Evolutionary conservation across 2,329 filamentous ascomycete genomes (phyloP).

Genomic region (Corinectria fuckeliana): DNA sequence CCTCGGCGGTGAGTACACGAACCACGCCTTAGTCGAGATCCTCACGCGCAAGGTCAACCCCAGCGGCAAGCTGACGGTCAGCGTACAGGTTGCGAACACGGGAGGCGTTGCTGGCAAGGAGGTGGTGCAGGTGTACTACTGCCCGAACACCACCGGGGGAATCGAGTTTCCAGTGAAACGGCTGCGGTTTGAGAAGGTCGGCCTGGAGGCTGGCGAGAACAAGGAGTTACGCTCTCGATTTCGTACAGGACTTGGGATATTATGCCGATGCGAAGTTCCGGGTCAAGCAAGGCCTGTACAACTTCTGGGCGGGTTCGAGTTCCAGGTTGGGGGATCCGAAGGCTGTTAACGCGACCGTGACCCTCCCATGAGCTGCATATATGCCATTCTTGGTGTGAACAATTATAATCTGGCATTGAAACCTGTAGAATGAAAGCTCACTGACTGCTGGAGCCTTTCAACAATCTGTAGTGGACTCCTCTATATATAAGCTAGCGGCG

Average conservation of each 20-base stretch:
- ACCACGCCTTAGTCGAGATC: slow-evolving; percentile 66
- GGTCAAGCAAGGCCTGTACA: slow-evolving; percentile 35
- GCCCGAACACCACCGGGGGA: slow-evolving; percentile 53
- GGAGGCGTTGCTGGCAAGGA: slow-evolving; percentile 57
- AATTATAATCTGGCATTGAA: no score
- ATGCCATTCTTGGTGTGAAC: no score
- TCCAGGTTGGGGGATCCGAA: slow-evolving; percentile 32
- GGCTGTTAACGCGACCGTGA: slow-evolving; percentile 24
- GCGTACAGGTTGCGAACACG: slow-evolving; percentile 63
- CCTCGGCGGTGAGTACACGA: slow-evolving; percentile 69
- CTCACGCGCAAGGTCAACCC: slow-evolving; percentile 69
- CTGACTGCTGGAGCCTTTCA: no score
- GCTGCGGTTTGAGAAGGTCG: slow-evolving; percentile 66
- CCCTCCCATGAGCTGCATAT: no score
- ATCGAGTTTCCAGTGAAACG: slow-evolving; percentile 61
- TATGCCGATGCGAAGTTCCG: slow-evolving; percentile 36
- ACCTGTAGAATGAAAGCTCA: no score
- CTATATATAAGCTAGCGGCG: background rate
- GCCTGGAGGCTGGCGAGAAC: slow-evolving; percentile 60
- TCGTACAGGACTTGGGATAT: slow-evolving; percentile 38
- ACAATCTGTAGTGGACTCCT: no score
- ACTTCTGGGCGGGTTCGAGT: slow-evolving; percentile 41
- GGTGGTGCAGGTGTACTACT: slow-evolving; percentile 60
- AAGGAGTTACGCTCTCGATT: slow-evolving; percentile 43
- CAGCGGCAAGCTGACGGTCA: slow-evolving; percentile 48